phyloP scores from a whole-genome alignment of 208 protist genomes.

The Vickermania spadyakhi region DNA sequence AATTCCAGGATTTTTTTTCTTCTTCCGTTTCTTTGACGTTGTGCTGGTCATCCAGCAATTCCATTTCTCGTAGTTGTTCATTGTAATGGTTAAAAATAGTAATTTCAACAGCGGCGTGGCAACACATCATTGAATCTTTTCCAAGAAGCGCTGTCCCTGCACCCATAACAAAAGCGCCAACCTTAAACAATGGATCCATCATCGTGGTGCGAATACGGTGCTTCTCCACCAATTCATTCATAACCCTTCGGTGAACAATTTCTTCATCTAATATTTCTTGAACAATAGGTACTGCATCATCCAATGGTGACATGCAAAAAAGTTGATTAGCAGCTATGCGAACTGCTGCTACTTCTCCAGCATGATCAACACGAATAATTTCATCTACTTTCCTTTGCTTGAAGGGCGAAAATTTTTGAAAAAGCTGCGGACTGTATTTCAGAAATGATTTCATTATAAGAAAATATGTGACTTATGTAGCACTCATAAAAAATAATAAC shows the following conservation, averaged over 20 bases:
- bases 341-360: constrained; percentile 73
- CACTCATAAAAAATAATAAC: constrained; percentile 9
- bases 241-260: constrained; percentile 57
- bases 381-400: constrained; percentile 74
- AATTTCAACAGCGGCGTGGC: constrained; percentile 78
- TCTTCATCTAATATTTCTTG: constrained; percentile 76
- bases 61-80: constrained; percentile 78
- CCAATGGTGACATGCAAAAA: constrained; percentile 66
- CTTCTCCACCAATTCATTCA: constrained; percentile 60
- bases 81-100: constrained; percentile 85
- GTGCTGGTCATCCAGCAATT: constrained; percentile 27
- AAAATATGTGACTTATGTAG: constrained; percentile 7
- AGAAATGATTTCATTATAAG: constrained; percentile 12
- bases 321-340: constrained; percentile 69
- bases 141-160: constrained; percentile 59
- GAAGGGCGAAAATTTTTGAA: constrained; percentile 28
- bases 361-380: constrained; percentile 73
- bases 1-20: constrained; percentile 36
- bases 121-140: constrained; percentile 85
- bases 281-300: constrained; percentile 53
- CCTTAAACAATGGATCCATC: constrained; percentile 65
- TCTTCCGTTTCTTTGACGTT: constrained; percentile 15
- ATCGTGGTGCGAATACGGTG: constrained; percentile 50
- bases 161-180: constrained; percentile 65
- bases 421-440: background rate